Evolutionary conservation across 2,329 filamentous ascomycete genomes (phyloP), one percentile per base, ranked within the genome.

Genomic region (Colletotrichum cereale): DNA sequence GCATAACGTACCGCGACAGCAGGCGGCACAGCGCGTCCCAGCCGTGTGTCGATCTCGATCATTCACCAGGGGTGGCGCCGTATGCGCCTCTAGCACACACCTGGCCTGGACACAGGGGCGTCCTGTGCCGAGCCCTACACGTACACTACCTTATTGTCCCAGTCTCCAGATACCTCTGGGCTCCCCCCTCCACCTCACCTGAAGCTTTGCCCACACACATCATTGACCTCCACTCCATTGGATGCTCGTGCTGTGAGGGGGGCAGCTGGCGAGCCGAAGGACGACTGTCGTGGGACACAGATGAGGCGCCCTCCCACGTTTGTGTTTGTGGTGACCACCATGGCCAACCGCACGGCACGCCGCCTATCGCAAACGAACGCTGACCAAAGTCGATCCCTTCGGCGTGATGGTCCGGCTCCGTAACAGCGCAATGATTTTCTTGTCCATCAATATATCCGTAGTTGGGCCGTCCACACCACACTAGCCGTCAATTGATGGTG

Each of bases 161-260:
- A 61, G 62, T 61, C 18, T 56, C 31, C 8, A 29, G 38, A n/a
- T 48, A 26, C 57, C 57, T 36, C 57, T 40, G 24, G n/a, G 44
- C 40, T 40, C 24, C n/a, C 40, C 21, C 57, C 16, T 24, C 44
- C 21, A 67, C 40, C 56, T 50, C 56, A 31, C 50, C 50, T 61
- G 67, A 67, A 61, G 67, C 67, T 61, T 40, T 50, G 47, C 67
- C 48, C 44, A 66, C 50, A 66, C 47, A 66, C 44, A 66, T 60
- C 53, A 66, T 56, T 56, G 34, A 67, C 63, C 31, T 70, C 55
- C 40, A 57, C 40, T 57, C 55, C 64, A 52, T 57, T 62, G 57
- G 36, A 26, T 34, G 62, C 50, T 42, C 55, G 56, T 38, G 44
- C 44, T 55, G 29, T 38, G 65, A 57, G 31, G 24, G 67, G 31